Evolutionary conservation across 139 green algal genomes (phyloP), one percentile per base, ranked within the genome.

Genomic region (Parachlorella kessleri): DNA sequence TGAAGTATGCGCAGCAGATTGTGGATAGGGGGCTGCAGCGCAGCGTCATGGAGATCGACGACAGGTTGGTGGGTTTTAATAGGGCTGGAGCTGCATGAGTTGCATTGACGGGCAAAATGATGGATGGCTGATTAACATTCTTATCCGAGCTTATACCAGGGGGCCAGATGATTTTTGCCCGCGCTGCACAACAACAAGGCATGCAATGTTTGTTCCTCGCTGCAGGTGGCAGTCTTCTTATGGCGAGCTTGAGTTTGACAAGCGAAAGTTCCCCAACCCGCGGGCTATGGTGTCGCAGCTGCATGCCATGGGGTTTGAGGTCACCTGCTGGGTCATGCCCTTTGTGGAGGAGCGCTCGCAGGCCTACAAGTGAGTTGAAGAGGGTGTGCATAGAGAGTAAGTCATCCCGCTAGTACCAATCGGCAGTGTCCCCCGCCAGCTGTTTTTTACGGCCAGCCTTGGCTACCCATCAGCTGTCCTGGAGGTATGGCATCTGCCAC

Each of bases 281-380:
- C 28, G 30, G 28, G 76, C 26, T 0, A 94, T 94, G 90, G 87
- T 93, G 54, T 70, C 87, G 3, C 33, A 87, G 36, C 74, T 94
- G 32, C 89, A 93, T 77, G 85, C 74, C 33, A 74, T 90, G 72
- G 90, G 90, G 32, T 94, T 94, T 76, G 86, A 89, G 82, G 90
- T 94, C 30, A 94, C 89, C 36, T 54, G 88, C 37, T 94, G 90
- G 90, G 88, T 94, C 23, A 90, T 89, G 74, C 90, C 90, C n/a
- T 94, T 94, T 73, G 84, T 87, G 21, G 85, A 90, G 55, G 82
- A 90, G 54, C 63, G 70, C n/a, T 90, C 85, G 4, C 63, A 78
- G 7, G 89, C 89, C 30, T 94, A 91, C 77, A 59, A 59, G 48
- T 59, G 48, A 28, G 48, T 59, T 28, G 14, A 59, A 18, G 21